Percentiles rank a stretch among this genome's conserved stretches.
These are phyloP conservation scores for Rhynchosporium agropyri DNA, from an alignment of 2,329 filamentous ascomycete genomes.

Conservation along the genomic window DNA sequence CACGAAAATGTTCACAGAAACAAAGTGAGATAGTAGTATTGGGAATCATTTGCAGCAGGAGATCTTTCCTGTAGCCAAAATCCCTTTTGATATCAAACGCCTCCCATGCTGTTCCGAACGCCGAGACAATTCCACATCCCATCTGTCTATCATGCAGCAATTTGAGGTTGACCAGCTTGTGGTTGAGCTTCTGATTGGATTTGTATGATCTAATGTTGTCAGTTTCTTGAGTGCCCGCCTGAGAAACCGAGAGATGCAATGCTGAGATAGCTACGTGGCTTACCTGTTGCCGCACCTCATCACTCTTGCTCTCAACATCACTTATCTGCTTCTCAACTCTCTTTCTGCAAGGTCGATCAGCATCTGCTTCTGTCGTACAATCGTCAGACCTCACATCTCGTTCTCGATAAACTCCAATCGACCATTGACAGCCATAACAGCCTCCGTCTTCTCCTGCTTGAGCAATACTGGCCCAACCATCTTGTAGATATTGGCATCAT, in stretches of 20 bases:
- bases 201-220: constrained; percentile 46
- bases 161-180: constrained; percentile 31
- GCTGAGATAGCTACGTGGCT: constrained; percentile 37
- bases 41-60: background rate
- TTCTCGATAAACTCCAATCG: constrained; percentile 90
- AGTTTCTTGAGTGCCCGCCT: background rate
- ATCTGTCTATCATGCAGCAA: constrained; percentile 25
- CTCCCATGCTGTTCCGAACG: constrained; percentile 32
- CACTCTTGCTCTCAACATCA: constrained; percentile 64
- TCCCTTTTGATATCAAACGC: constrained; percentile 29
- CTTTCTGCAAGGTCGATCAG: constrained; percentile 50
- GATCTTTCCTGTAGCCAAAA: background rate
- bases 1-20: background rate
- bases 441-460: constrained; percentile 92
- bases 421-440: constrained; percentile 86
- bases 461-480: constrained; percentile 88
- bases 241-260: background rate
- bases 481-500: constrained; percentile 93
- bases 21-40: background rate
- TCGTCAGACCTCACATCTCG: constrained; percentile 72
- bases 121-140: constrained; percentile 14
- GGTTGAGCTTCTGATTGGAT: constrained; percentile 47
- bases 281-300: constrained; percentile 67
- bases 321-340: constrained; percentile 68
- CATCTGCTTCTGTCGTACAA: background rate